A percentile compares a stretch with the other conserved stretches of the same genome.
Evolutionary conservation across 108 stramenopile species (phyloP).

Genomic region (Conticribra guillardii): DNA sequence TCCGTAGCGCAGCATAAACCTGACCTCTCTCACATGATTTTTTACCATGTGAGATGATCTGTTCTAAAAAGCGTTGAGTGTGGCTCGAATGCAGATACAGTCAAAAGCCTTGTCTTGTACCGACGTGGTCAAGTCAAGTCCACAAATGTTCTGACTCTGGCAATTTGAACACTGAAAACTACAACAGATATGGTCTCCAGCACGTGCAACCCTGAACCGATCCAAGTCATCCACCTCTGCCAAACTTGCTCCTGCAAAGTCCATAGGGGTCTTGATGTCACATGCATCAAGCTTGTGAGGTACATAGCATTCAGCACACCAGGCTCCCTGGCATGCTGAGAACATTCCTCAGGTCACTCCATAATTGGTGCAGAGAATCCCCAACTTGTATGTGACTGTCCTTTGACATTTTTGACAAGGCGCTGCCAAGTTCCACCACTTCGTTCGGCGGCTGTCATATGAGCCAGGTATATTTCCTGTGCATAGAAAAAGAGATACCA

Average conservation of each 20-base stretch:
- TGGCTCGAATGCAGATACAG: conserved; percentile 14
- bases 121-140: not conserved
- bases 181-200: conserved; percentile 18
- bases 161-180: conserved; percentile 30
- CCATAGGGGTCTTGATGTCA: conserved; percentile 4
- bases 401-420: conserved; percentile 11
- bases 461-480: not conserved
- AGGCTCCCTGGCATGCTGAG: conserved; percentile 10
- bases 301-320: conserved; percentile 23
- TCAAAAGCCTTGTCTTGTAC: conserved; percentile 11
- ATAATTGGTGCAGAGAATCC: conserved; percentile 31
- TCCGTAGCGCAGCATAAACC: conserved; percentile 17
- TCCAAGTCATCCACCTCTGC: conserved; percentile 12
- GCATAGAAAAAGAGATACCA: conserved; percentile 6
- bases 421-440: conserved; percentile 14
- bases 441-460: not conserved
- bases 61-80: conserved; percentile 30
- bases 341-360: conserved; percentile 5
- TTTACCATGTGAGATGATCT: conserved; percentile 6
- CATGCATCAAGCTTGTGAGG: conserved; percentile 16
- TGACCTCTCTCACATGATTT: conserved; percentile 12
- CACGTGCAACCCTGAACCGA: not conserved
- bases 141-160: conserved; percentile 21
- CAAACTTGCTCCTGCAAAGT: conserved; percentile 13
- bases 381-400: conserved; percentile 19